Evolutionary conservation across 1,139 yeast genomes (phyloP).

Genomic region (Nematodospora anomalae): DNA sequence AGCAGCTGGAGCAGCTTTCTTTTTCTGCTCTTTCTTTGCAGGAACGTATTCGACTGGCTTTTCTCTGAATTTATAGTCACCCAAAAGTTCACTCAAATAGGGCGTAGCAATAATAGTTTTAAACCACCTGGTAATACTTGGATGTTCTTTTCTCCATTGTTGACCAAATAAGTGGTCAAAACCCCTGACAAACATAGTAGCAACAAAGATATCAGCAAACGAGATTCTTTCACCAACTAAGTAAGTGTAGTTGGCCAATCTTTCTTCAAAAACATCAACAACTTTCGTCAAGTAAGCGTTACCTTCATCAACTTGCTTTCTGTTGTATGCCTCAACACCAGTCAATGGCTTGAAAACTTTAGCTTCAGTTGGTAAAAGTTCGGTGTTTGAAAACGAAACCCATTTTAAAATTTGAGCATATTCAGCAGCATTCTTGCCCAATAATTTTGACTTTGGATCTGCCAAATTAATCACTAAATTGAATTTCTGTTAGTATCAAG

Average conservation of each 20-base stretch:
- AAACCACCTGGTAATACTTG: slow-evolving; percentile 84
- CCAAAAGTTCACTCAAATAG: slow-evolving; percentile 43
- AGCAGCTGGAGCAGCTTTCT: slow-evolving; percentile 20
- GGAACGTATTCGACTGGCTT: slow-evolving; percentile 69
- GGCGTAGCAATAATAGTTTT: slow-evolving; percentile 64
- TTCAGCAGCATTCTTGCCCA: slow-evolving; percentile 67
- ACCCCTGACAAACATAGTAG: slow-evolving; percentile 60
- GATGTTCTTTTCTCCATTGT: slow-evolving; percentile 76
- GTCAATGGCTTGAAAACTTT: slow-evolving; percentile 33
- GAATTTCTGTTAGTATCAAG: slow-evolving; percentile 22
- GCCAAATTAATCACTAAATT: slow-evolving; percentile 31
- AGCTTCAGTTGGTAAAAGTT: slow-evolving; percentile 51
- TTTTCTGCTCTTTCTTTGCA: slow-evolving; percentile 79
- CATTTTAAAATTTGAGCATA: slow-evolving; percentile 76
- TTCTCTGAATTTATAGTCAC: slow-evolving; percentile 57
- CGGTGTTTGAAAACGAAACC: slow-evolving; percentile 79
- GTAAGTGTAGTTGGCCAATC: slow-evolving; percentile 77
- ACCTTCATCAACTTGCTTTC: slow-evolving; percentile 67
- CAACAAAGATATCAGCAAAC: slow-evolving; percentile 78
- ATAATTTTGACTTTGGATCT: slow-evolving; percentile 38
- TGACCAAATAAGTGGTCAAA: slow-evolving; percentile 69
- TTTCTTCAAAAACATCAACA: slow-evolving; percentile 54
- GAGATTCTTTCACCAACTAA: slow-evolving; percentile 90
- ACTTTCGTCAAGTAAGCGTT: slow-evolving; percentile 38
- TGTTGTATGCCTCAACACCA: slow-evolving; percentile 63